A percentile compares a stretch with the other conserved stretches of the same genome.
phyloP scores from a whole-genome alignment of 805 yeast species.

The Wickerhamomyces mucosus region DNA sequence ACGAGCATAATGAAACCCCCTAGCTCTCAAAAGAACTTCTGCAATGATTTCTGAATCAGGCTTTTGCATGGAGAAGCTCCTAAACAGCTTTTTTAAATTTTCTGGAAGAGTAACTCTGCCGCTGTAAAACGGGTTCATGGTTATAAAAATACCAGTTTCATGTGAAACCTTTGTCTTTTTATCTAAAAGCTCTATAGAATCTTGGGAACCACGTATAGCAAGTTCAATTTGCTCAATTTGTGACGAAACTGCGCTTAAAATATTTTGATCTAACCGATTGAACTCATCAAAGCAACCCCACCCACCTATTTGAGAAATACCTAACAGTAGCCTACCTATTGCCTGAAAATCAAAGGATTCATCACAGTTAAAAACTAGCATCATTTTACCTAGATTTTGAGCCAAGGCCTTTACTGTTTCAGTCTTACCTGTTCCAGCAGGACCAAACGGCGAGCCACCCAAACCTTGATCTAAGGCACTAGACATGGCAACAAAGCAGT shows the following conservation, averaged over 20 bases:
- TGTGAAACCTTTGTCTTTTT: slow-evolving; percentile 28
- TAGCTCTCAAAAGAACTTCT: slow-evolving; percentile 60
- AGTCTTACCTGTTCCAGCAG: slow-evolving; percentile 97
- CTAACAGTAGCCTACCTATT: slow-evolving; percentile 66
- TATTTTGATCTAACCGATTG: slow-evolving; percentile 62
- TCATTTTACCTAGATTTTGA: slow-evolving; percentile 68
- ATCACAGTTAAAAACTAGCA: slow-evolving; percentile 85
- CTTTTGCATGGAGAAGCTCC: slow-evolving; percentile 60
- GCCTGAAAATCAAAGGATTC: slow-evolving; percentile 77
- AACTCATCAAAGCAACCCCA: slow-evolving; percentile 98
- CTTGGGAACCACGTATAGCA: slow-evolving; percentile 27
- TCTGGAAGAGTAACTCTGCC: slow-evolving; percentile 84
- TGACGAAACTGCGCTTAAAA: slow-evolving; percentile 77
- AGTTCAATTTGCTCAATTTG: slow-evolving; percentile 64
- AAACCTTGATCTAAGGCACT: slow-evolving; percentile 62
- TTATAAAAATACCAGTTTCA: slow-evolving; percentile 69
- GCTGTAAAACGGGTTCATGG: slow-evolving; percentile 84
- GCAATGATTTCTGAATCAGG: slow-evolving; percentile 68
- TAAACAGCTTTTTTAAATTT: slow-evolving; percentile 68
- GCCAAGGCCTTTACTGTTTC: slow-evolving; percentile 85
- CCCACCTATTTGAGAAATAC: slow-evolving; percentile 74
- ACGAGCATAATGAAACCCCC: slow-evolving; percentile 50
- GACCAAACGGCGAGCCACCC: slow-evolving; percentile 93
- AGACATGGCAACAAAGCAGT: slow-evolving; percentile 58
- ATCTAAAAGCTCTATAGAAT: slow-evolving; percentile 32